phyloP scores from a whole-genome alignment of 371 early-diverging fungal genomes.

The Actinomucor elegans region DNA sequence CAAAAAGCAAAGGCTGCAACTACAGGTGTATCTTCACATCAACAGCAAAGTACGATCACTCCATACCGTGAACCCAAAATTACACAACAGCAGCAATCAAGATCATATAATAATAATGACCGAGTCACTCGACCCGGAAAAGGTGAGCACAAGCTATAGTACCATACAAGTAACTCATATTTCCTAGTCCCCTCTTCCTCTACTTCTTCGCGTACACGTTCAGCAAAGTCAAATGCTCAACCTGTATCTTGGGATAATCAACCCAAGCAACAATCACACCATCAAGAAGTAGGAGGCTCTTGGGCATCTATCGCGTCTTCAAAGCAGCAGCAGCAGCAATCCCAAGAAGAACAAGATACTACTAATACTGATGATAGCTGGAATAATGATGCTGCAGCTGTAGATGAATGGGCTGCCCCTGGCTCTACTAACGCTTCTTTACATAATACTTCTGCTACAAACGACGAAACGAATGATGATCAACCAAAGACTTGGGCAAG shows the following conservation, averaged over 20 bases:
- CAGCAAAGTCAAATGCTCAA: conserved; percentile 16
- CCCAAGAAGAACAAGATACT: conserved; percentile 1
- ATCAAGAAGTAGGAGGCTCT: conserved; percentile 28
- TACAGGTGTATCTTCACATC: conserved; percentile 22
- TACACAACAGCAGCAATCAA: conserved; percentile 22
- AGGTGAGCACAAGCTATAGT: conserved; percentile 10
- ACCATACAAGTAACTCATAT: not conserved
- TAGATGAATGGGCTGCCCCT: conserved; percentile 20
- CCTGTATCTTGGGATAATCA: conserved; percentile 22
- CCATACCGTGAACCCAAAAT: conserved; percentile 21
- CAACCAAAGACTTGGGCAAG: conserved; percentile 77
- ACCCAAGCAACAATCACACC: conserved; percentile 8
- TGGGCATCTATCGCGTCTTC: conserved; percentile 47
- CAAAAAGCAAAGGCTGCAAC: conserved; percentile 43
- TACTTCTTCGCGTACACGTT: conserved; percentile 19
- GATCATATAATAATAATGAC: conserved; percentile 26
- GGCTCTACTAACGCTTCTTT: conserved; percentile 6
- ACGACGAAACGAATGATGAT: conserved; percentile 19
- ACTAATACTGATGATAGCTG: conserved; percentile 13
- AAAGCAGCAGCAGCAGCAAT: conserved; percentile 19
- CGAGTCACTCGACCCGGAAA: conserved; percentile 28
- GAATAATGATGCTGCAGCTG: conserved; percentile 12
- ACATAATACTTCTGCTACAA: conserved; percentile 3
- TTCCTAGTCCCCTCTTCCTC: not conserved
- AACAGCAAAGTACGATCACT: conserved; percentile 21